Conservation (phyloP, 2,329 filamentous ascomycete genomes). For the Grosmannia clavigera region DNA sequence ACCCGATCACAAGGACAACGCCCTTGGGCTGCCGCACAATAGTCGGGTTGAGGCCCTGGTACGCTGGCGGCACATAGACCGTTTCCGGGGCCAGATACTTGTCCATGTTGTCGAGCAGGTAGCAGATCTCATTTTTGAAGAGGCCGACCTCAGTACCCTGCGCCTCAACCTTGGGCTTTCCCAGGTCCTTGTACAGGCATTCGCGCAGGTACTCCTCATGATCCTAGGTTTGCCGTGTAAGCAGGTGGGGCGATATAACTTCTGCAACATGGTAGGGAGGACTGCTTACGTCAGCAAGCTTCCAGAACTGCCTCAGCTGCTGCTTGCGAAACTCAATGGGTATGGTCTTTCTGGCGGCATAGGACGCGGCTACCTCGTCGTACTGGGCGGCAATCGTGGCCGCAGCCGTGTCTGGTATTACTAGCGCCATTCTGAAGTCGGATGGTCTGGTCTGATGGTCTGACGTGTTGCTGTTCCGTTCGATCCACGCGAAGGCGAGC, state of each 20-base stretch:
- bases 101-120: slow-evolving; percentile 25
- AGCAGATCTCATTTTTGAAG: slow-evolving; percentile 23
- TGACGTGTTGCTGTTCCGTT: background rate
- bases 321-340: slow-evolving; percentile 25
- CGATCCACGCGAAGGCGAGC: background rate
- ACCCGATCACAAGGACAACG: slow-evolving; percentile 28
- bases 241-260: background rate
- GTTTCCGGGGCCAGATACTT: slow-evolving; percentile 20
- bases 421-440: background rate
- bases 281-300: slow-evolving; percentile 20
- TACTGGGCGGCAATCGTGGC: background rate
- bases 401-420: background rate
- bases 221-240: slow-evolving; percentile 12
- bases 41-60: slow-evolving; percentile 10
- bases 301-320: slow-evolving; percentile 28
- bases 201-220: slow-evolving; percentile 21
- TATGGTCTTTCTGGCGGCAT: slow-evolving; percentile 19
- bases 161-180: slow-evolving; percentile 22
- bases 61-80: slow-evolving; percentile 23
- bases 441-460: background rate
- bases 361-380: background rate
- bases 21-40: slow-evolving; percentile 27
- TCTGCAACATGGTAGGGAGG: background rate
- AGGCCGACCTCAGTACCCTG: slow-evolving; percentile 18
- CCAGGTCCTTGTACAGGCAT: slow-evolving; percentile 22